Conservation (phyloP, 2,329 filamentous ascomycete genomes). For the Pseudohalonectria lignicola region DNA sequence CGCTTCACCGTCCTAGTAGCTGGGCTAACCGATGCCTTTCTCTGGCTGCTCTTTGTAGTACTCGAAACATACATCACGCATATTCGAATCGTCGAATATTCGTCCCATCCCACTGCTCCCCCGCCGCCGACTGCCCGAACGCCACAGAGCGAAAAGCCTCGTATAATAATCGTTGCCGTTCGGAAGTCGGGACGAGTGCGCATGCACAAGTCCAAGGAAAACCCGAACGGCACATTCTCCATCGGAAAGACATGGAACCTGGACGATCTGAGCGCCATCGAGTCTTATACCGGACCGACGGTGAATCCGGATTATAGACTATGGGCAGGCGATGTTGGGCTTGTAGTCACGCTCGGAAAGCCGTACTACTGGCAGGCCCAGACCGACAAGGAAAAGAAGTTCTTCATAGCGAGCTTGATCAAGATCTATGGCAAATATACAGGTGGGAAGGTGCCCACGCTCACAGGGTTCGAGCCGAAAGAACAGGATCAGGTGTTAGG, state of each 20-base stretch:
- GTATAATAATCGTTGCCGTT: conserved; percentile 88
- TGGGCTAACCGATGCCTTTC: too few relatives aligned
- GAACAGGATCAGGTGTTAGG: conserved; percentile 70
- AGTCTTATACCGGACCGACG: conserved; percentile 62
- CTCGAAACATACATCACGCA: conserved; percentile 97
- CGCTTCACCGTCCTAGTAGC: too few relatives aligned
- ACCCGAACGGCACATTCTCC: conserved; percentile 85
- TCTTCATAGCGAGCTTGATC: conserved; percentile 91
- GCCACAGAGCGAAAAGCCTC: conserved; percentile 68
- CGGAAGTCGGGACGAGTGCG: conserved; percentile 85
- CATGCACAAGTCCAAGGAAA: conserved; percentile 95
- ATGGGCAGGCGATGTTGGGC: conserved; percentile 78
- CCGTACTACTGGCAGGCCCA: conserved; percentile 96
- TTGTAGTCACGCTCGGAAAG: conserved; percentile 81
- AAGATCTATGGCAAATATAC: conserved; percentile 98
- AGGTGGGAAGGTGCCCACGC: conserved; percentile 66
- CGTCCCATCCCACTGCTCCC: conserved; percentile 68
- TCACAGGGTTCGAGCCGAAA: conserved; percentile 71
- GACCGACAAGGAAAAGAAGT: conserved; percentile 93
- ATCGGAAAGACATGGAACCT: conserved; percentile 98
- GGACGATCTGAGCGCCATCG: conserved; percentile 75
- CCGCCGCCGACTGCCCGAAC: conserved; percentile 67
- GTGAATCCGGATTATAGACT: conserved; percentile 49
- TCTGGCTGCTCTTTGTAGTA: conserved; percentile 37
- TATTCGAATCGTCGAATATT: conserved; percentile 82